phyloP scores from a whole-genome alignment of 2,329 filamentous ascomycete species.

The Fusarium odoratissimum region DNA sequence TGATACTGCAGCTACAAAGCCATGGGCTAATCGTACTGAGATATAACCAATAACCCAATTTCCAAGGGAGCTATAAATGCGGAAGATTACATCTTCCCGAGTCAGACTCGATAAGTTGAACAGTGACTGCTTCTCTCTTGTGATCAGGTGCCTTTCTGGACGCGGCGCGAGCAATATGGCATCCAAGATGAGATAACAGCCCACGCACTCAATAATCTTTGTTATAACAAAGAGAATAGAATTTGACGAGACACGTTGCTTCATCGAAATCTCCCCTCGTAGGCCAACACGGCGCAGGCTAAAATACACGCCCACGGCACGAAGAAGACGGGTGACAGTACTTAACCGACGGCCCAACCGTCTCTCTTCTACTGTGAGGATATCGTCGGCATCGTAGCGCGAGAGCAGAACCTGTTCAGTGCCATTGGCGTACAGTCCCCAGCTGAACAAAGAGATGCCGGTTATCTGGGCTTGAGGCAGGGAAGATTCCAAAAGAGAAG shows the following conservation, averaged over 20 bases:
- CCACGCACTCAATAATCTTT: background rate
- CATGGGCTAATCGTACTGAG: background rate
- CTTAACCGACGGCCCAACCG: fast-evolving
- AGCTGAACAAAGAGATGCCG: background rate
- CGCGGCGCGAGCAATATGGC: background rate
- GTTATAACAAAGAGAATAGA: background rate
- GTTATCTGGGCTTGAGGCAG: background rate
- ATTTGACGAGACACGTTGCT: fast-evolving
- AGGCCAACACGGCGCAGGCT: background rate
- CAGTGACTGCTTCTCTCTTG: background rate
- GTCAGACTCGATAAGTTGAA: fast-evolving
- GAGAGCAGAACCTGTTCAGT: background rate
- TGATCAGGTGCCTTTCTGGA: background rate
- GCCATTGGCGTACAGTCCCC: background rate
- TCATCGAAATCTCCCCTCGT: background rate
- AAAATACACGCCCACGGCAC: background rate
- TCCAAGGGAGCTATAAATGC: background rate
- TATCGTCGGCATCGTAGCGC: background rate
- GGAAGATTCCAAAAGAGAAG: background rate
- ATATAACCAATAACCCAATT: background rate
- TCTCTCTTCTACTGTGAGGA: fast-evolving
- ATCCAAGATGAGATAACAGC: background rate
- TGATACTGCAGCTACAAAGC: background rate
- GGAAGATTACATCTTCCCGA: background rate
- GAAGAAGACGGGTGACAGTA: background rate